These are phyloP conservation scores for Pythium biforme DNA, from an alignment of 352 stramenopile genomes.

Conservation along the genomic window DNA sequence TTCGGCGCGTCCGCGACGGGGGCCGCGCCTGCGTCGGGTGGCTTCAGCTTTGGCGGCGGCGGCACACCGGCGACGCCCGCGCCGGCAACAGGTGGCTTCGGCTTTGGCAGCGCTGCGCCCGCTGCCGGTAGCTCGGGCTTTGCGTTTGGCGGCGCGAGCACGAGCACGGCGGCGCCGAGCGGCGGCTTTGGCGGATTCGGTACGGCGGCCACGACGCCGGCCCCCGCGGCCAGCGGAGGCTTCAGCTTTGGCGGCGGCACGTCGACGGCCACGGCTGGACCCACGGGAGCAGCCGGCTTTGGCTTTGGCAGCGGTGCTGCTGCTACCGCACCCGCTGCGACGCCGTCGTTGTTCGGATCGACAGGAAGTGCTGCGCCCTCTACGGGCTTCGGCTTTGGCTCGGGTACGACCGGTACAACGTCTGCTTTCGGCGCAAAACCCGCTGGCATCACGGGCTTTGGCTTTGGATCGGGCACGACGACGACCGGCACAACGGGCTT, in stretches of 20 bases:
- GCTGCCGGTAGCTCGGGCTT: conserved; percentile 39
- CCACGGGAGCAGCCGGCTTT: conserved; percentile 36
- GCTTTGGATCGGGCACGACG: conserved; percentile 15
- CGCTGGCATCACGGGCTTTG: conserved; percentile 10
- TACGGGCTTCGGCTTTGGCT: conserved; percentile 24
- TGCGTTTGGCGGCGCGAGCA: conserved; percentile 43
- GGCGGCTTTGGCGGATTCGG: conserved; percentile 31
- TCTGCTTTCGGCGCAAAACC: conserved; percentile 15
- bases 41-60: conserved; percentile 38
- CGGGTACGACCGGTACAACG: conserved; percentile 11
- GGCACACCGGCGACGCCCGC: conserved; percentile 10
- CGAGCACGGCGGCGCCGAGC: conserved; percentile 23
- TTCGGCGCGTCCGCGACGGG: conserved; percentile 34
- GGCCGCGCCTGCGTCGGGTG: conserved; percentile 17
- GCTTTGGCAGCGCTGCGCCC: conserved; percentile 25
- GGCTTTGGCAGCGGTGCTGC: conserved; percentile 15
- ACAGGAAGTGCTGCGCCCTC: conserved; percentile 7
- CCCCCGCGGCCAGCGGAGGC: conserved; percentile 21
- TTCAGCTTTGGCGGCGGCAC: conserved; percentile 43
- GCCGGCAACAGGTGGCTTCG: conserved; percentile 24
- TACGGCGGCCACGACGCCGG: conserved; percentile 18
- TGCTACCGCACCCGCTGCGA: neutral
- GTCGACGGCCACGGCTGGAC: conserved; percentile 19
- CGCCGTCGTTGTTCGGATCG: conserved; percentile 13
- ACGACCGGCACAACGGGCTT: conserved; percentile 30